phyloP scores from a whole-genome alignment of 371 early-diverging fungal species.

The Mucor plumbeus region DNA sequence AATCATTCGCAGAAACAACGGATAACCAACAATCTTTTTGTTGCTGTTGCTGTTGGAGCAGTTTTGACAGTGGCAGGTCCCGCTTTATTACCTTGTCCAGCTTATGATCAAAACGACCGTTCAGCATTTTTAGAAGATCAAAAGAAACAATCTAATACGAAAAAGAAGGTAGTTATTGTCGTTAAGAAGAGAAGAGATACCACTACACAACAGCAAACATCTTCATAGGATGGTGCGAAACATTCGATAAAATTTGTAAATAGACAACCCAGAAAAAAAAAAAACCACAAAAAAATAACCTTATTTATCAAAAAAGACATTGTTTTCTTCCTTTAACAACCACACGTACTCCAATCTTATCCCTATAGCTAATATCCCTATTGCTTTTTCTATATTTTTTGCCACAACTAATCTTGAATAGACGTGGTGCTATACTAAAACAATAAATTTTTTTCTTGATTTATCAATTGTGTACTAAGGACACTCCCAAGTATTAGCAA shows the following conservation, averaged over 20 bases:
- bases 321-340: background rate
- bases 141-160: constrained; percentile 32
- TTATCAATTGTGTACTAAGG: background rate
- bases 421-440: background rate
- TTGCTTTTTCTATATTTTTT: background rate
- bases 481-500: background rate
- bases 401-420: constrained; percentile 2
- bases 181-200: constrained; percentile 34
- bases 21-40: constrained; percentile 52
- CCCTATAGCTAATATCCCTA: background rate
- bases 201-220: constrained; percentile 7
- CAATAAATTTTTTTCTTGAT: background rate
- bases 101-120: constrained; percentile 52
- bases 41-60: constrained; percentile 53
- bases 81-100: constrained; percentile 54
- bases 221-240: background rate
- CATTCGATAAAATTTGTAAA: constrained; percentile 1
- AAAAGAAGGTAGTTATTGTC: constrained; percentile 38
- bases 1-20: constrained; percentile 57
- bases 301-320: background rate
- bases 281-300: background rate
- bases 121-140: constrained; percentile 52
- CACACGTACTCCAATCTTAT: background rate
- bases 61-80: constrained; percentile 52
- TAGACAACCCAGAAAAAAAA: background rate